phyloP scores from a whole-genome alignment of 2,329 filamentous ascomycete species.

The Penicillium janthinellum region DNA sequence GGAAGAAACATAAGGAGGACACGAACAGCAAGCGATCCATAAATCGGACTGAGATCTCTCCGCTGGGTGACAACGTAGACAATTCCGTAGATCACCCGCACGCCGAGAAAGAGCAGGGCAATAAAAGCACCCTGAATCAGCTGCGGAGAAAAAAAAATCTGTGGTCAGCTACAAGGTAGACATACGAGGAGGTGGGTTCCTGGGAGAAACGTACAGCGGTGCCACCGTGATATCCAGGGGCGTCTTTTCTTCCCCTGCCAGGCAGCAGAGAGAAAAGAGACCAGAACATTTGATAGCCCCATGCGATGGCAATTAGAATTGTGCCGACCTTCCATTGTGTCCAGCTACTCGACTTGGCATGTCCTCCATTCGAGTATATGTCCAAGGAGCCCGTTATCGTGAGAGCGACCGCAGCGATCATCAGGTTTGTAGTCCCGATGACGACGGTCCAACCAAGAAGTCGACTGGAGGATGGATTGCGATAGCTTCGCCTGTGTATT shows the following conservation, averaged over 20 bases:
- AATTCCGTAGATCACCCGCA: neutral
- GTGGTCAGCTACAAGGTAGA: neutral
- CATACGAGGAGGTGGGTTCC: too few species aligned
- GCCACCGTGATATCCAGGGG: neutral
- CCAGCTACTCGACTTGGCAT: neutral
- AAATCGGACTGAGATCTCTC: slow-evolving; percentile 4
- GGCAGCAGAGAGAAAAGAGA: neutral
- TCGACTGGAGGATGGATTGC: neutral
- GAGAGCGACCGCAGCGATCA: neutral
- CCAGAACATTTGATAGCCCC: neutral
- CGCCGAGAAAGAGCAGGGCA: neutral
- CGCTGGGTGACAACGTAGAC: neutral
- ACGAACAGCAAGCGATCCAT: slow-evolving; percentile 4
- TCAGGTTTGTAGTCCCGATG: neutral
- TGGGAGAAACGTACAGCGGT: neutral
- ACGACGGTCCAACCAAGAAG: neutral
- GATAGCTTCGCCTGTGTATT: neutral
- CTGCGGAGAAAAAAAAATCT: neutral
- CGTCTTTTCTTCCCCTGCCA: neutral
- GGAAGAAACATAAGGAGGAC: slow-evolving; percentile 9
- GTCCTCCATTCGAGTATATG: neutral
- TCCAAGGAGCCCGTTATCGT: neutral
- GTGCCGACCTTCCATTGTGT: neutral
- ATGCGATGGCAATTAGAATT: neutral
- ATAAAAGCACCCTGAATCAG: neutral